phyloP scores from a whole-genome alignment of 2,329 filamentous ascomycete species.

The Alternaria sp. region DNA sequence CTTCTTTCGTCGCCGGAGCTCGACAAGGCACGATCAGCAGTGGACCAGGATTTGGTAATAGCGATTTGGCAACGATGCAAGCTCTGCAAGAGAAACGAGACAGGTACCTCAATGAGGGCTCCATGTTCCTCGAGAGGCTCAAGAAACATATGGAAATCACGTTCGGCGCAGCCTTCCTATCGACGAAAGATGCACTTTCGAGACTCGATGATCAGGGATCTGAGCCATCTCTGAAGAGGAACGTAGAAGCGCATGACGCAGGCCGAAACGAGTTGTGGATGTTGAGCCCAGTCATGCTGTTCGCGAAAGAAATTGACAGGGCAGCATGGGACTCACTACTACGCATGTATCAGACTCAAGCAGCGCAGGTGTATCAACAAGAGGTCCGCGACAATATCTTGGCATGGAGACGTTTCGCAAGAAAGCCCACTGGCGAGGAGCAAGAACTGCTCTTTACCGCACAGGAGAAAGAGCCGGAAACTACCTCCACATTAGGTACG shows the following conservation, averaged over 20 bases:
- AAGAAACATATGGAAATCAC: slow-evolving; percentile 82
- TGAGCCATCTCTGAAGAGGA: slow-evolving; percentile 65
- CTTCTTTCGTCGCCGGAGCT: slow-evolving; percentile 67
- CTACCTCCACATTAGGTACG: slow-evolving; percentile 61
- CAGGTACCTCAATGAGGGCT: slow-evolving; percentile 79
- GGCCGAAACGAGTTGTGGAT: slow-evolving; percentile 81
- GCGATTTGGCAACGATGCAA: slow-evolving; percentile 81
- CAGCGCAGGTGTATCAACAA: slow-evolving; percentile 76
- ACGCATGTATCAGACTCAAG: slow-evolving; percentile 79
- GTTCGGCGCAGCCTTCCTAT: slow-evolving; percentile 76
- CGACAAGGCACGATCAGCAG: slow-evolving; percentile 48
- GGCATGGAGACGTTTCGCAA: slow-evolving; percentile 79
- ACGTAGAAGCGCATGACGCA: slow-evolving; percentile 70
- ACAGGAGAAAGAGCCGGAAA: slow-evolving; percentile 86
- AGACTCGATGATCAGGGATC: slow-evolving; percentile 52
- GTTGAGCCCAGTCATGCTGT: slow-evolving; percentile 86
- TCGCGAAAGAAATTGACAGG: slow-evolving; percentile 82
- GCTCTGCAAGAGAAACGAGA: slow-evolving; percentile 95
- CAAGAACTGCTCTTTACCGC: slow-evolving; percentile 86
- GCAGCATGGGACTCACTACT: slow-evolving; percentile 82
- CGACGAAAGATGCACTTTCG: slow-evolving; percentile 68
- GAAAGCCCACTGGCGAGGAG: slow-evolving; percentile 78
- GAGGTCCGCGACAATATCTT: slow-evolving; percentile 80
- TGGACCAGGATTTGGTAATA: slow-evolving; percentile 70
- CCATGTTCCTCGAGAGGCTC: slow-evolving; percentile 77